phyloP scores from a whole-genome alignment of 805 yeast genomes.

The Candida pseudofarinosa region DNA sequence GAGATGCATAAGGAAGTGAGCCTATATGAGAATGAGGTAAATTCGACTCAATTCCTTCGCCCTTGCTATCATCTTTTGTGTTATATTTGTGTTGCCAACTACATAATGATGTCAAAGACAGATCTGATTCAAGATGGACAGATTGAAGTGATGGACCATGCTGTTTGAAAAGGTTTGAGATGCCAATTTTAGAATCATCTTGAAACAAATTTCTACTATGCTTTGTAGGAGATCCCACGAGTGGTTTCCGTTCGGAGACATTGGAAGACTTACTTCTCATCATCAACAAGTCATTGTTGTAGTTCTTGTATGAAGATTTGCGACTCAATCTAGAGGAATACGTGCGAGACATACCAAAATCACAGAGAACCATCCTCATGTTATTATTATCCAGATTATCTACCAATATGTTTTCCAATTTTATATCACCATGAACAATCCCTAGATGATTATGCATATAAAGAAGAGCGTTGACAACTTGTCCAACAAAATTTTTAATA shows the following conservation, averaged over 20 bases:
- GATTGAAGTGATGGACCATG: conserved; percentile 35
- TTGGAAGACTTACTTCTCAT: conserved; percentile 33
- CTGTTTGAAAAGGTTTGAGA: conserved; percentile 19
- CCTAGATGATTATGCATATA: conserved; percentile 55
- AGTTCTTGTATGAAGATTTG: conserved; percentile 9
- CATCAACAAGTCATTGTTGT: conserved; percentile 10
- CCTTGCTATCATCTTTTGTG: conserved; percentile 1
- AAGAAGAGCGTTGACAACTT: conserved; percentile 54
- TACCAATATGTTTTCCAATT: conserved; percentile 74
- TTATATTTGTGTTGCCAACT: background rate
- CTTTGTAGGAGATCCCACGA: conserved; percentile 26
- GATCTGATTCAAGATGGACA: conserved; percentile 26
- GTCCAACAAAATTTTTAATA: conserved; percentile 36
- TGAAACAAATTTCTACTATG: conserved; percentile 17
- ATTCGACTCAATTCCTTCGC: conserved; percentile 30
- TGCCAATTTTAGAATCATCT: conserved; percentile 33
- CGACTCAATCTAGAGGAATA: conserved; percentile 26
- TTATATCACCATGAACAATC: conserved; percentile 78
- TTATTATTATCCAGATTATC: conserved; percentile 31
- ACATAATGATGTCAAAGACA: conserved; percentile 10
- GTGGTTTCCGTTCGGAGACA: conserved; percentile 32
- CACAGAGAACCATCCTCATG: conserved; percentile 60
- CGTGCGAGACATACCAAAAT: conserved; percentile 75
- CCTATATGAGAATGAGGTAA: conserved; percentile 74
- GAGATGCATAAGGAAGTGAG: conserved; percentile 89